These are phyloP conservation scores for Eucalyptus sideroxylon DNA, from an alignment of 345 rosid genomes.

Conservation along the genomic window DNA sequence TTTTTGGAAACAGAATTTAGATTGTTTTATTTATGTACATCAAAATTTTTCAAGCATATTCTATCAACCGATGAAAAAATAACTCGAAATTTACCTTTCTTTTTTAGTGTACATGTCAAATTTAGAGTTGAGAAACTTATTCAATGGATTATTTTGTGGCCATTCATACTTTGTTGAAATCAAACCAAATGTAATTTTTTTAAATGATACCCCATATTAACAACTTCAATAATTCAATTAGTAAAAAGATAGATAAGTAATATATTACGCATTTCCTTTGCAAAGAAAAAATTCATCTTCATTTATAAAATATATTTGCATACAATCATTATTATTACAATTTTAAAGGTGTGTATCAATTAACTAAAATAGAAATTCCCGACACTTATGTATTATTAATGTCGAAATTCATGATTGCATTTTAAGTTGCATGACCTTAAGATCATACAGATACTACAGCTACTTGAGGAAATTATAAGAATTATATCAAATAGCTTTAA, in stretches of 20 bases:
- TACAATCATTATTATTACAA: too few relatives aligned
- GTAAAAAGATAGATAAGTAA: too few relatives aligned
- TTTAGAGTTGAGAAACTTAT: not conserved
- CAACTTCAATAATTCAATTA: too few relatives aligned
- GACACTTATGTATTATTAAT: too few relatives aligned
- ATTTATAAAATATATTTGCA: too few relatives aligned
- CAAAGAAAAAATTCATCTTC: too few relatives aligned
- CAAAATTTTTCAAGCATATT: not conserved
- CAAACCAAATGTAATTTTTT: not conserved
- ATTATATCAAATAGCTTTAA: too few relatives aligned
- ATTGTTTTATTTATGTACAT: not conserved
- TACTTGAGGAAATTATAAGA: not conserved
- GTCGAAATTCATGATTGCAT: too few relatives aligned
- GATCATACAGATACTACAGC: not conserved
- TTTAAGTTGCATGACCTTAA: not conserved
- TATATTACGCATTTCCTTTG: too few relatives aligned
- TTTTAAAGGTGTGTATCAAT: too few relatives aligned
- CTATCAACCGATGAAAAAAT: not conserved
- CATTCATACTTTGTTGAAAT: not conserved
- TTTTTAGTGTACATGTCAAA: not conserved
- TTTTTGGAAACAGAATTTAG: not conserved
- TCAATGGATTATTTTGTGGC: not conserved
- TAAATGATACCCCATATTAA: too few relatives aligned
- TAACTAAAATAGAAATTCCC: too few relatives aligned
- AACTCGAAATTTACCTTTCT: not conserved